Evolutionary conservation across 2,329 filamentous ascomycete genomes (phyloP).

Genomic region (Cercospora sojina): DNA sequence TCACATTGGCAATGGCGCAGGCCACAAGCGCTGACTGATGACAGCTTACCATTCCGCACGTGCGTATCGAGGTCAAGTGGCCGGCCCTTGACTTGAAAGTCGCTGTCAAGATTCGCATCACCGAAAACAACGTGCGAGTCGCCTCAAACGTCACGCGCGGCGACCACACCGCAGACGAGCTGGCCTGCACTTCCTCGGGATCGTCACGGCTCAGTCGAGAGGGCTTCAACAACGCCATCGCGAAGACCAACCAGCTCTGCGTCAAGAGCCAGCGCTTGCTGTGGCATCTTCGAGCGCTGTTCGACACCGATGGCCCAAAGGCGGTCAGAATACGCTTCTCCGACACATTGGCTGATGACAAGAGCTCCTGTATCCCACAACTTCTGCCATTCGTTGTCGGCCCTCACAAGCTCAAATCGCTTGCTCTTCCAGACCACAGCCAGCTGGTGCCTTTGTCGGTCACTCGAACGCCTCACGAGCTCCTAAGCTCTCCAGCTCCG

Average conservation of each 20-base stretch:
- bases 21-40: constrained; percentile 2
- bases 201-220: constrained; percentile 4
- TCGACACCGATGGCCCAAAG: neutral
- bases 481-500: constrained; percentile 11
- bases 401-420: constrained; percentile 11
- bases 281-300: constrained; percentile 3
- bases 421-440: constrained; percentile 17
- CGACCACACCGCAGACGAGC: constrained; percentile 11
- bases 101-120: constrained; percentile 9
- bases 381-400: constrained; percentile 20
- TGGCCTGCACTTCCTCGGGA: constrained; percentile 2
- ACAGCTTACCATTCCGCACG: constrained; percentile 18
- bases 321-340: constrained; percentile 15
- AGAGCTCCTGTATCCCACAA: neutral
- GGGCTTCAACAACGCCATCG: constrained; percentile 12
- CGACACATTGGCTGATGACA: neutral
- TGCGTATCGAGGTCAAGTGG: constrained; percentile 15
- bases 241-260: neutral
- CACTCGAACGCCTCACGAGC: constrained; percentile 9
- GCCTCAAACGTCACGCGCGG: neutral
- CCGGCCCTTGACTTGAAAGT: neutral
- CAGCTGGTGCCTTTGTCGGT: constrained; percentile 12
- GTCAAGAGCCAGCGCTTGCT: constrained; percentile 3
- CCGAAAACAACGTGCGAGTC: neutral
- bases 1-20: neutral